Base-by-base conservation (phyloP, 2,329 filamentous ascomycete species). In the Fusarium nygamai region DNA sequence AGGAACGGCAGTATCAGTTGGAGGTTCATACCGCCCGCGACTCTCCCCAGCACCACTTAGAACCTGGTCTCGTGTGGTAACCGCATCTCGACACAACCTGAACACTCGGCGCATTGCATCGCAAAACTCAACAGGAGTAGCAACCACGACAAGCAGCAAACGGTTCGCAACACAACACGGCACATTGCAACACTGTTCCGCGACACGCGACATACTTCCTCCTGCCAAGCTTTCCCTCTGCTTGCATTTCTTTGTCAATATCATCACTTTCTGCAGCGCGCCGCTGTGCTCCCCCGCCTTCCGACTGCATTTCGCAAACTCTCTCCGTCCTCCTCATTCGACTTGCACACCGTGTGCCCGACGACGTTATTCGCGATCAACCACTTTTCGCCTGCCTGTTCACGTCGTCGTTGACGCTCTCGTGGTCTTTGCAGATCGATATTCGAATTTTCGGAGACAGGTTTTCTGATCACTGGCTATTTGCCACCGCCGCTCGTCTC, bases 11-110 rank as follows among this genome's bases (percentile, higher is more conserved):
- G 72, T 75, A 75, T 75, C 70, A 74, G 59, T 69, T 75, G 47
- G 61, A 70, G 65, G 58, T 53, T 59, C 67, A 72, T 76, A 77
- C 75, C 76, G 73, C 72, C 72, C 64, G 62, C 73, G 67, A 67
- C 69, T 62, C 66, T 67, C 60, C 57, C 43, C 63, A 77, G 75
- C 74, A 72, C 68, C 71, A 72, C 69, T 74, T 67, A 73, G 74
- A 75, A 76, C 75, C 72, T 78, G 68, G 77, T 78, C 75, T 78
- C 70, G 75, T 78, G 76, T 78, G 74, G 72, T 77, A 72, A 78
- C 65, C 65, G 58, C 73, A 75, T 69, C 72, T 74, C 61, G 72
- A 78, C 74, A 75, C 67, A 73, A 78, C 67, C 64, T 71, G 50
- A 74, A 62, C 69, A 61, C 67, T 66, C 62, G 73, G 73, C 76